phyloP scores from a whole-genome alignment of 768 basidiomycete species.

The Boletus subparvulus region DNA sequence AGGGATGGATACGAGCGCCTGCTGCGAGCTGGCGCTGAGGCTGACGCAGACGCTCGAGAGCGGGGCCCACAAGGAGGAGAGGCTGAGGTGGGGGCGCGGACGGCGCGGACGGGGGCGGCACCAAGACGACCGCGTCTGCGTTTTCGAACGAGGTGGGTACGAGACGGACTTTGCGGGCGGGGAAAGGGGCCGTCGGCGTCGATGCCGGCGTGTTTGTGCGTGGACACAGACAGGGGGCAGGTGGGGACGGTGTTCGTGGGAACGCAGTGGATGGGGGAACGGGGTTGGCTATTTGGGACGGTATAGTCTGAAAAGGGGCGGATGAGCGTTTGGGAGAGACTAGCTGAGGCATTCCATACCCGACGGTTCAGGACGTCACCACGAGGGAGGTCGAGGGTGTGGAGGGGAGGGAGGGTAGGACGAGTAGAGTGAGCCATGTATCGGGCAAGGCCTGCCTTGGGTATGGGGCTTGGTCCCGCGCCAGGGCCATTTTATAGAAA shows the following conservation, averaged over 20 bases:
- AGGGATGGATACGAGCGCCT: constrained; percentile 56
- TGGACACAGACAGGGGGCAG: constrained; percentile 13
- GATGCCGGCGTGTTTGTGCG: background rate
- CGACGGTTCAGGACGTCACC: constrained; percentile 3
- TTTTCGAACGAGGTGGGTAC: constrained; percentile 51
- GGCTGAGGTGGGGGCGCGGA: constrained; percentile 23
- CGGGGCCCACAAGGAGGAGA: constrained; percentile 51
- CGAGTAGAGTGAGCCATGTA: constrained; percentile 32
- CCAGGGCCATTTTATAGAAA: constrained; percentile 11
- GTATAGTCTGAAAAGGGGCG: background rate
- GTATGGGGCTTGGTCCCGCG: background rate
- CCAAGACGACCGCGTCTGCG: constrained; percentile 52
- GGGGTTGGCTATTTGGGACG: too few species aligned
- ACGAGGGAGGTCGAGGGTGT: constrained; percentile 42
- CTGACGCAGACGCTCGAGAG: constrained; percentile 46
- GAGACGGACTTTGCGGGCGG: constrained; percentile 38
- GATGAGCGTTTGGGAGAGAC: background rate
- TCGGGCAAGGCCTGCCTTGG: constrained; percentile 24
- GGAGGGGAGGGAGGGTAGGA: constrained; percentile 55
- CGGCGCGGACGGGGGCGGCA: constrained; percentile 35
- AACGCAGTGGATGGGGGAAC: constrained; percentile 35
- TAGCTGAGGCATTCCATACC: too few species aligned
- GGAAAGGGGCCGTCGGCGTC: constrained; percentile 8
- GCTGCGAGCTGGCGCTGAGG: constrained; percentile 41
- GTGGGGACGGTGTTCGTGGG: constrained; percentile 40